Conservation (phyloP, 805 yeast species). For the Yueomyces sinensis region DNA sequence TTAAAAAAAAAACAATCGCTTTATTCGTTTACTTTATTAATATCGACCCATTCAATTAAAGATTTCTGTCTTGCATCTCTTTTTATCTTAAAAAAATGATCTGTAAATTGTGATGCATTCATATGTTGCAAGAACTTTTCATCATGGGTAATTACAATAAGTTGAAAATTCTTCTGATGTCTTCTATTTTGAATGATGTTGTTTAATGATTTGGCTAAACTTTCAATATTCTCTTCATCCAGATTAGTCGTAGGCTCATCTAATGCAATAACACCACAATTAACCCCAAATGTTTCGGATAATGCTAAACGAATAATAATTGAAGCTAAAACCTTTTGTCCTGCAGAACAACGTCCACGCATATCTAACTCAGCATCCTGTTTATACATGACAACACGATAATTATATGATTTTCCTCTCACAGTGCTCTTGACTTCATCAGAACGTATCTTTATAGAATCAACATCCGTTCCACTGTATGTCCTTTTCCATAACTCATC, state of each 20-base stretch:
- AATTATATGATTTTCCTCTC: slow-evolving; percentile 64
- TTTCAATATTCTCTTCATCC: slow-evolving; percentile 78
- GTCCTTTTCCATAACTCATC: slow-evolving; percentile 92
- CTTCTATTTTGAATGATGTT: slow-evolving; percentile 63
- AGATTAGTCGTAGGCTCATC: slow-evolving; percentile 98
- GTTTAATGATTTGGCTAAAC: slow-evolving; percentile 70
- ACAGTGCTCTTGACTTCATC: slow-evolving; percentile 38
- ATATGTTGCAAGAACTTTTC: slow-evolving; percentile 77
- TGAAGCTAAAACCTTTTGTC: slow-evolving; percentile 89
- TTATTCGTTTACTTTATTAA: slow-evolving; percentile 21
- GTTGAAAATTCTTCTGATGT: slow-evolving; percentile 77
- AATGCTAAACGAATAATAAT: slow-evolving; percentile 82
- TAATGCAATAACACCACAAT: slow-evolving; percentile 89
- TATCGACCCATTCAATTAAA: slow-evolving; percentile 46
- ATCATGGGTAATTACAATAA: slow-evolving; percentile 93
- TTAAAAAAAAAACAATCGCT: background rate
- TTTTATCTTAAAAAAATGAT: slow-evolving; percentile 69
- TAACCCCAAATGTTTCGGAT: slow-evolving; percentile 90
- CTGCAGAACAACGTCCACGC: slow-evolving; percentile 98
- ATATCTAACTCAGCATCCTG: slow-evolving; percentile 86
- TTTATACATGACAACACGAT: slow-evolving; percentile 90
- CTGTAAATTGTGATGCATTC: slow-evolving; percentile 76
- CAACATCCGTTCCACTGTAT: slow-evolving; percentile 90
- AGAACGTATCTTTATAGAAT: slow-evolving; percentile 72
- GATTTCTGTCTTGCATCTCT: slow-evolving; percentile 77